These are phyloP conservation scores for Solanum hybrid DNA, from an alignment of 305 asterid species.

Conservation along the genomic window DNA sequence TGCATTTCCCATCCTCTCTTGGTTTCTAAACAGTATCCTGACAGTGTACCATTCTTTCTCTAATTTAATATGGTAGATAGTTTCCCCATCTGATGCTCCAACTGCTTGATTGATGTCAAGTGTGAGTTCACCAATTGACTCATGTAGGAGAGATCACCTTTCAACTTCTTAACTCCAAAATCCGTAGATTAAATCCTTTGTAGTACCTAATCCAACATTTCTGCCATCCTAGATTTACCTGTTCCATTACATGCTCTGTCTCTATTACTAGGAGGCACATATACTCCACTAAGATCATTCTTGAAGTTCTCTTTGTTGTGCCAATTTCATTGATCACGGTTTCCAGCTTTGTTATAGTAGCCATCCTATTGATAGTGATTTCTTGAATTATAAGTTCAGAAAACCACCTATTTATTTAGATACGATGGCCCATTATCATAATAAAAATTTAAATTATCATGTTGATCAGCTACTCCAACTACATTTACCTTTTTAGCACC, in stretches of 20 bases:
- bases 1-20: background rate
- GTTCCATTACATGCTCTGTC: background rate
- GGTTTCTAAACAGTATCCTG: too few relatives aligned
- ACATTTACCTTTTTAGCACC: background rate
- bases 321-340: background rate
- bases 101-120: background rate
- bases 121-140: background rate
- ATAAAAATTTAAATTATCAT: too few relatives aligned
- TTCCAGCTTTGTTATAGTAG: background rate
- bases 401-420: background rate
- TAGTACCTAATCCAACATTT: background rate
- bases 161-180: background rate
- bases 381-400: too few relatives aligned
- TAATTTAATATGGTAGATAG: too few relatives aligned
- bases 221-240: background rate
- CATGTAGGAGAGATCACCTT: too few relatives aligned
- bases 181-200: background rate
- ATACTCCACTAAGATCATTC: background rate
- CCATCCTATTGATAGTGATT: background rate
- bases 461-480: background rate
- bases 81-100: background rate
- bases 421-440: background rate
- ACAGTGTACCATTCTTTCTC: background rate
- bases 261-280: background rate
- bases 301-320: background rate